These are phyloP conservation scores for Calonectria pseudoreteaudii DNA, from an alignment of 2,329 filamentous ascomycete species.

Conservation along the genomic window DNA sequence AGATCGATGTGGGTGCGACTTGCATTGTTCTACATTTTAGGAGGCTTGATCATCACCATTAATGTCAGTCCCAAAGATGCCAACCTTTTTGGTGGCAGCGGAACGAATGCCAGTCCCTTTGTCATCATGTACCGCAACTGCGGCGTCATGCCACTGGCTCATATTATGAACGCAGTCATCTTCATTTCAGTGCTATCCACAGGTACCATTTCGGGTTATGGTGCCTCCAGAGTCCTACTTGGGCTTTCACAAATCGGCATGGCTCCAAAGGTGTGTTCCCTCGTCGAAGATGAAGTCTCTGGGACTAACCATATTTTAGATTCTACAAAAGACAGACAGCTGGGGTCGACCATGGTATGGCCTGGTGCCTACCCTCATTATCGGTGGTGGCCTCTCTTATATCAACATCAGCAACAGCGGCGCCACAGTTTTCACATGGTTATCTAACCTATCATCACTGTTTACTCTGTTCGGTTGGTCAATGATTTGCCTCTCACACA, in stretches of 20 bases:
- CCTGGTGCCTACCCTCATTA: slow-evolving; percentile 63
- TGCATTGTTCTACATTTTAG: slow-evolving; percentile 58
- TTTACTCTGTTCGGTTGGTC: slow-evolving; percentile 58
- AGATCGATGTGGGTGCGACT: slow-evolving; percentile 59
- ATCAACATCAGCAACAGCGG: slow-evolving; percentile 57
- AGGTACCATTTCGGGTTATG: slow-evolving; percentile 57
- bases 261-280: slow-evolving; percentile 48
- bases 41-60: slow-evolving; percentile 58
- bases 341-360: slow-evolving; percentile 26
- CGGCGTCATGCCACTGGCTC: slow-evolving; percentile 52
- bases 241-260: slow-evolving; percentile 56
- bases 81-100: slow-evolving; percentile 54
- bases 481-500: slow-evolving; percentile 56
- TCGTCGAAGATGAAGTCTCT: too few relatives aligned
- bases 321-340: slow-evolving; percentile 21
- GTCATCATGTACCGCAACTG: slow-evolving; percentile 57
- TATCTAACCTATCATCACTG: slow-evolving; percentile 59
- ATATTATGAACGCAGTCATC: slow-evolving; percentile 62
- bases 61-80: slow-evolving; percentile 54
- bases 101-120: slow-evolving; percentile 59
- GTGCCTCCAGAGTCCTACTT: slow-evolving; percentile 56
- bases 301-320: not conserved
- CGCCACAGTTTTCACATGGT: slow-evolving; percentile 58
- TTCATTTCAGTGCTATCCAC: slow-evolving; percentile 59
- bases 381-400: slow-evolving; percentile 57